phyloP scores from a whole-genome alignment of 352 stramenopile genomes.

The Phytophthora capsici region DNA sequence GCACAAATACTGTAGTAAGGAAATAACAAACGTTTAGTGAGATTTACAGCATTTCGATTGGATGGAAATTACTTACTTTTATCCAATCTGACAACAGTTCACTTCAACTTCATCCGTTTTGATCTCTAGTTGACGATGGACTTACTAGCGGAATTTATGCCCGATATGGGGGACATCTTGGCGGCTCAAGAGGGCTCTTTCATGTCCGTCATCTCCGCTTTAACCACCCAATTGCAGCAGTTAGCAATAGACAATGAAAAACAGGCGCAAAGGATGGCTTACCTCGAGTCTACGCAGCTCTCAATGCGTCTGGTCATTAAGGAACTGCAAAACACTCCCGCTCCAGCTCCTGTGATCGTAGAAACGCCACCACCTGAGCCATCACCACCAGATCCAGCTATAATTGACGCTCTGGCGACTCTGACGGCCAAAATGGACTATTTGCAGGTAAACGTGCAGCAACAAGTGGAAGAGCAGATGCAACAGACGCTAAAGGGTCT shows the following conservation, averaged over 20 bases:
- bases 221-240: conserved; percentile 62
- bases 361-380: conserved; percentile 23
- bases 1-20: neutral
- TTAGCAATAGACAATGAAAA: conserved; percentile 46
- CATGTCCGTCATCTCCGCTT: conserved; percentile 53
- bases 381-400: conserved; percentile 9
- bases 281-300: conserved; percentile 46
- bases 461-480: conserved; percentile 33
- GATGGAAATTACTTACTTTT: neutral
- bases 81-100: neutral
- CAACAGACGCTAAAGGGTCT: conserved; percentile 14
- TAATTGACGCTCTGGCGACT: conserved; percentile 19
- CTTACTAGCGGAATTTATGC: conserved; percentile 67
- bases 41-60: too few relatives aligned
- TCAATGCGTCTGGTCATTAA: conserved; percentile 33
- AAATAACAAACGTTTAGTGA: conserved; percentile 11
- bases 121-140: conserved; percentile 43
- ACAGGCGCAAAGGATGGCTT: conserved; percentile 37
- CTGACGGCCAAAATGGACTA: conserved; percentile 30
- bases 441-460: conserved; percentile 20
- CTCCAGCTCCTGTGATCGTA: conserved; percentile 29
- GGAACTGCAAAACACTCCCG: conserved; percentile 26
- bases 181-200: conserved; percentile 65
- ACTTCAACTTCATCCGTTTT: too few relatives aligned
- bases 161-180: conserved; percentile 68